Evolutionary conservation across 495 filamentous ascomycete species (phyloP).

Genomic region (Opeltia flavorubescens): DNA sequence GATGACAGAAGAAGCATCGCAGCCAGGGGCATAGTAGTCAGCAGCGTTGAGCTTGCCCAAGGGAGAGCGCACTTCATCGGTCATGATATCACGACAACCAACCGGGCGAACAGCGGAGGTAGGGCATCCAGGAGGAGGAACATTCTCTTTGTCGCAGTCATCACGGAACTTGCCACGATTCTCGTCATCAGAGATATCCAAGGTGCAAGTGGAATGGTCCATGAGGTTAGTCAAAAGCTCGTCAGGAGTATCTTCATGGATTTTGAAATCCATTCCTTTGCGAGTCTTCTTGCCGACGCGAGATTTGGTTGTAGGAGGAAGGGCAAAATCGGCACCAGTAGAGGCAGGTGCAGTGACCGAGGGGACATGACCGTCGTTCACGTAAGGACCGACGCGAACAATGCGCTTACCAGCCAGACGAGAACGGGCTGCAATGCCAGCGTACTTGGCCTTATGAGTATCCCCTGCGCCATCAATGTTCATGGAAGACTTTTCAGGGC

Average conservation of each 20-base stretch:
- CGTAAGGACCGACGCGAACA: conserved; percentile 45
- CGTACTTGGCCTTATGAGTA: conserved; percentile 16
- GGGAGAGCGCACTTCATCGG: conserved; percentile 45
- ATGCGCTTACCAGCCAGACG: conserved; percentile 38
- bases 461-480: conserved; percentile 8
- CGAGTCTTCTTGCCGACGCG: neutral
- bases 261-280: conserved; percentile 70
- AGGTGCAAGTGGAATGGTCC: conserved; percentile 71
- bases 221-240: conserved; percentile 83
- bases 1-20: conserved; percentile 44
- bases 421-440: conserved; percentile 46
- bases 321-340: conserved; percentile 30
- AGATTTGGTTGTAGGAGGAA: conserved; percentile 27
- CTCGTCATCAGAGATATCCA: conserved; percentile 70
- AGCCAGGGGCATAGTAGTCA: conserved; percentile 60
- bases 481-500: conserved; percentile 10
- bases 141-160: conserved; percentile 58
- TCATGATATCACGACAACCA: conserved; percentile 27
- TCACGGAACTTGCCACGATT: conserved; percentile 17
- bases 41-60: conserved; percentile 55
- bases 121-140: conserved; percentile 39
- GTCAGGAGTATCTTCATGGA: conserved; percentile 82
- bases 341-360: conserved; percentile 75
- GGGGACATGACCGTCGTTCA: conserved; percentile 28
- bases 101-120: neutral